Evolutionary conservation across 441 rosid genomes (phyloP).

Genomic region (Syzygium malaccense): DNA sequence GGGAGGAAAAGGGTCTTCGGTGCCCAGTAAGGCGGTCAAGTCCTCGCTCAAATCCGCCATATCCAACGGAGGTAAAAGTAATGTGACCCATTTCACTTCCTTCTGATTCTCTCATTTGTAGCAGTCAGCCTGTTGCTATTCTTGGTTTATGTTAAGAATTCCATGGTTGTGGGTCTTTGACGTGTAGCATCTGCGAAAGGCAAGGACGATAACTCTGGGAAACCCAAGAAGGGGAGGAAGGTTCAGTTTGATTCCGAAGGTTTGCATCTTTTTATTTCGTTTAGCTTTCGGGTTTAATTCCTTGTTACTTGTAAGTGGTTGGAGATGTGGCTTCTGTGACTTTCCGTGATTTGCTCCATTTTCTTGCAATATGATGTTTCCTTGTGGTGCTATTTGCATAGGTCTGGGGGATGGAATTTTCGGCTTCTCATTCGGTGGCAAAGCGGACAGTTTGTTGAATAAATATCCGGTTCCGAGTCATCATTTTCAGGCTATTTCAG

Average conservation of each 20-base stretch:
- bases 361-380: not conserved
- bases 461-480: slow-evolving; percentile 22
- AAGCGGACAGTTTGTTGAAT: slow-evolving; percentile 14
- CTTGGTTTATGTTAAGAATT: not conserved
- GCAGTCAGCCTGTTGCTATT: not conserved
- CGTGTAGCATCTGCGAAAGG: slow-evolving; percentile 25
- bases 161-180: not conserved
- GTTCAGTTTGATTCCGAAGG: slow-evolving; percentile 45
- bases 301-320: not conserved
- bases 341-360: not conserved
- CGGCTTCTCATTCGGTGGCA: slow-evolving; percentile 23
- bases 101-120: not conserved
- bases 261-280: no score
- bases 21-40: slow-evolving; percentile 20
- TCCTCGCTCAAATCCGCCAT: slow-evolving; percentile 26
- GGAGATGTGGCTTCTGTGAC: not conserved
- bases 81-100: not conserved
- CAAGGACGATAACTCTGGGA: slow-evolving; percentile 39
- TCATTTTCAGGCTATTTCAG: not conserved
- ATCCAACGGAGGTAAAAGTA: slow-evolving; percentile 1
- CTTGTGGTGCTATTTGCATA: slow-evolving; percentile 1
- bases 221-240: slow-evolving; percentile 52
- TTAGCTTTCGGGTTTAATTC: not conserved
- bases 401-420: slow-evolving; percentile 17
- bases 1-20: slow-evolving; percentile 44